Conservation (phyloP, 148 eudicot genomes). For the Diospyros kaki region DNA sequence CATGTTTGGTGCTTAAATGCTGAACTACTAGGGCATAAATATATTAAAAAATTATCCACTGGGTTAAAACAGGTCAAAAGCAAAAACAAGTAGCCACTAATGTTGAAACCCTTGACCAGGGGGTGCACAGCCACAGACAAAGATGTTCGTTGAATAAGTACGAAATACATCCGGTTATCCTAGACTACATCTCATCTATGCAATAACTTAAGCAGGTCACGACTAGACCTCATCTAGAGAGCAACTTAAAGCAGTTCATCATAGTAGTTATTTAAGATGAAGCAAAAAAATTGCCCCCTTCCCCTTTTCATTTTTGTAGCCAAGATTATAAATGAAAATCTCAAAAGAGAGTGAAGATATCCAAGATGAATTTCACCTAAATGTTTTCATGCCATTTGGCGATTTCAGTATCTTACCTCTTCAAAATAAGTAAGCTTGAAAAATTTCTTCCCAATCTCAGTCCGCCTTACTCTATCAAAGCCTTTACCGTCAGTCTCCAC, state of each 20-base stretch:
- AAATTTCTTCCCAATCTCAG: slow-evolving; percentile 95
- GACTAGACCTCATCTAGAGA: no score
- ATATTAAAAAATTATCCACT: no score
- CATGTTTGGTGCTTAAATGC: no score
- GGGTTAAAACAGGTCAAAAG: neutral
- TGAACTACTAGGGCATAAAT: no score
- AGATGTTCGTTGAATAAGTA: neutral
- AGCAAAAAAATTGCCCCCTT: no score
- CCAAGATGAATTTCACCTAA: neutral
- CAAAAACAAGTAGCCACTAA: neutral
- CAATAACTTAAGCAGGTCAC: neutral
- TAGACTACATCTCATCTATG: neutral
- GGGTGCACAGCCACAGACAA: neutral
- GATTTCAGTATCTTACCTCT: slow-evolving; percentile 51
- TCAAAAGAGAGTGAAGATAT: neutral
- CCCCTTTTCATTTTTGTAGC: no score
- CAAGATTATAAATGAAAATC: no score
- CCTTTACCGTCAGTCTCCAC: slow-evolving; percentile 97
- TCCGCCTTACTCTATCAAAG: slow-evolving; percentile 78
- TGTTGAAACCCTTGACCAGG: neutral
- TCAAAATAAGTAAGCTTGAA: slow-evolving; percentile 89
- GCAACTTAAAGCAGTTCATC: no score
- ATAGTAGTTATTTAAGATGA: no score
- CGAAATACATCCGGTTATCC: neutral
- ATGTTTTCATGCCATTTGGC: neutral